phyloP scores from a whole-genome alignment of 2,329 filamentous ascomycete genomes.

The Daldinia eschscholtzii region DNA sequence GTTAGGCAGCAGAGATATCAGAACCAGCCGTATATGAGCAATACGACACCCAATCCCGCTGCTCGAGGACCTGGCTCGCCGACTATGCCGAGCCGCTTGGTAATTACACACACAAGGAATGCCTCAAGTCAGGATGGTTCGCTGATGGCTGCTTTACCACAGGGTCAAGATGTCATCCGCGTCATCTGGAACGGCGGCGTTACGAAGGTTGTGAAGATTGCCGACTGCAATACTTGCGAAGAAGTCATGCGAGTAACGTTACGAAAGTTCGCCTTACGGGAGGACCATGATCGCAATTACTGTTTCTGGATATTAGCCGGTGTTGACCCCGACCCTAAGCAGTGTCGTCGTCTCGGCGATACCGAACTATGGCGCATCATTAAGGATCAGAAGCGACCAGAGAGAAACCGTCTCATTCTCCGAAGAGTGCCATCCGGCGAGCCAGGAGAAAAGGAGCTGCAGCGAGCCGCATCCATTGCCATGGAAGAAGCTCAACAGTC shows the following conservation, averaged over 20 bases:
- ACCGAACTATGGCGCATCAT: slow-evolving; percentile 92
- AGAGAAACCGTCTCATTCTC: slow-evolving; percentile 90
- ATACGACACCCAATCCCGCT: slow-evolving; percentile 64
- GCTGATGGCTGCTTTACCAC: slow-evolving; percentile 86
- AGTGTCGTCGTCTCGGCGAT: slow-evolving; percentile 86
- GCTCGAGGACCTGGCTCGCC: slow-evolving; percentile 69
- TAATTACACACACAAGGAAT: slow-evolving; percentile 79
- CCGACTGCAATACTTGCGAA: slow-evolving; percentile 89
- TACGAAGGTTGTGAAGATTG: slow-evolving; percentile 93
- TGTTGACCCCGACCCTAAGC: slow-evolving; percentile 81
- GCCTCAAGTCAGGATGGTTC: slow-evolving; percentile 88
- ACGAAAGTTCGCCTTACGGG: slow-evolving; percentile 86
- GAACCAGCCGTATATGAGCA: slow-evolving; percentile 59
- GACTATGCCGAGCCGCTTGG: slow-evolving; percentile 71
- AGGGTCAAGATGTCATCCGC: slow-evolving; percentile 88
- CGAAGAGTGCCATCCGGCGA: slow-evolving; percentile 93
- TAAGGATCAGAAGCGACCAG: slow-evolving; percentile 84
- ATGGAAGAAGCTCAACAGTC: slow-evolving; percentile 85
- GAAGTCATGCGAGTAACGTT: slow-evolving; percentile 92
- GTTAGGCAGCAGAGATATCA: slow-evolving; percentile 68
- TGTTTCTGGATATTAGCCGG: slow-evolving; percentile 96
- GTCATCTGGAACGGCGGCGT: slow-evolving; percentile 93
- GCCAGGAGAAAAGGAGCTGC: slow-evolving; percentile 87
- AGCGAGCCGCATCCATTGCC: slow-evolving; percentile 88
- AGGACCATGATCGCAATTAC: slow-evolving; percentile 93